Evolutionary conservation across 306 rosid species (phyloP), one percentile per base, ranked within the genome.

Genomic region (Rubus parviflorus): DNA sequence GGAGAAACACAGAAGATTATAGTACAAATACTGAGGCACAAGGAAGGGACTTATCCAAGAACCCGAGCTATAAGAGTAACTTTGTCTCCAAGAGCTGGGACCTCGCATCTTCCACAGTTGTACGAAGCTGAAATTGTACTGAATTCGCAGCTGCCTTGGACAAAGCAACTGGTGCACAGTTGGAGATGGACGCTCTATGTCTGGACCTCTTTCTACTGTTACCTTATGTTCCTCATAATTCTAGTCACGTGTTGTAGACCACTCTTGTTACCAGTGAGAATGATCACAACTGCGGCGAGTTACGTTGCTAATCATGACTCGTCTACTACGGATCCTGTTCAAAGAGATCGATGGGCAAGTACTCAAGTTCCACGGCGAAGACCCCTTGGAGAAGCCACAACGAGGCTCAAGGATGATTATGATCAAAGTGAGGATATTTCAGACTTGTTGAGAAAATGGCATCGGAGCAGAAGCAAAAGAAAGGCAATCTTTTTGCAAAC

Each of bases 161-260:
- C 83, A 0, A 90, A 88, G 83, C 83, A 90, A 17, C 43, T 95
- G 43, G 75, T 95, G 54, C 75, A 75, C 23, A 79, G 83, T 40
- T 92, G 98, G 98, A 92, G 80, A 72, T 92, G 97, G 97, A 89
- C 97, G 15, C 85, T 86, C 46, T 95, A 82, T 53, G 86, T 95
- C 61, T 95, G 97, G 98, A 75, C 79, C 1, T 81, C 97, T 77
- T 53, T 92, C 5, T 85, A 82, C 75, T 61, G 81, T 15, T 95
- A 88, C 83, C 35, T 81, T 42, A 7, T 83, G 66, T 73, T 90
- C 62, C 79, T 95, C 6, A 52, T 83, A 72, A 15, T 82, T 38
- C 81, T 89, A 1, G 3, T 90, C 8, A 75, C 58, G 56, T 86
- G 80, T 58, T 89, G 87, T 73, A 89, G 80, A 60, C 87, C 86